Evolutionary conservation across 495 filamentous ascomycete genomes (phyloP), one percentile per base, ranked within the genome.

Genomic region (Hypoxylon rickii): DNA sequence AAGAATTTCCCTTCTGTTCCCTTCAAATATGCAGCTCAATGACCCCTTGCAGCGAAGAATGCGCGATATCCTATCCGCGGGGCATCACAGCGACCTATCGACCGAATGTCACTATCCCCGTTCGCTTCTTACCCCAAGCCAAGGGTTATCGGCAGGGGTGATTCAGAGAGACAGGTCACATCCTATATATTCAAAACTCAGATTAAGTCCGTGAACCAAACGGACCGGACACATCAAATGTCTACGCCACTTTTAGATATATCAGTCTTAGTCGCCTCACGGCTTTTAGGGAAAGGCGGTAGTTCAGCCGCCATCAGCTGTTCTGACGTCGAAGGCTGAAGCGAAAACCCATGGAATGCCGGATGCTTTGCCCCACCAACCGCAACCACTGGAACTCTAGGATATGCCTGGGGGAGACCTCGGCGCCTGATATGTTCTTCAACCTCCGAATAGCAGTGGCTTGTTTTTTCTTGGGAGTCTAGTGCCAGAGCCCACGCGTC

Each of bases 11-110:
- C 31, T 45, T 13, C 22, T 18, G 15, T 48, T 41, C 49, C 18
- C 43, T 49, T 40, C 45, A 37, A 36, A 22, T 53, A 53, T 63
- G 52, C 43, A 63, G 37, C 45, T 51, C 13, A 7, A 54, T 54
- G 39, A 26, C 59, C 58, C 59, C 59, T 63, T 63, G 59, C 59
- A 63, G 53, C 53, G 49, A 34, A 39, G 34, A 40, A 60, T 43
- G 44, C 45, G 46, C 37, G 40, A 54, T 57, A 58, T 63, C 22
- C 34, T 18, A 45, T 21, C 58, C 46, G 44, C 59, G 53, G 53
- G 49, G 53, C 57, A 45, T 49, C 59, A 17, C 22, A 49, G 7
- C 33, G 19, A 22, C 18, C 16, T 53, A 47, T 42, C 42, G 43
- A 40, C 47, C 26, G 43, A 51, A 51, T 58, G 49, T 11, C 22